phyloP scores from a whole-genome alignment of 2,329 filamentous ascomycete genomes.

The Talaromyces islandicus region DNA sequence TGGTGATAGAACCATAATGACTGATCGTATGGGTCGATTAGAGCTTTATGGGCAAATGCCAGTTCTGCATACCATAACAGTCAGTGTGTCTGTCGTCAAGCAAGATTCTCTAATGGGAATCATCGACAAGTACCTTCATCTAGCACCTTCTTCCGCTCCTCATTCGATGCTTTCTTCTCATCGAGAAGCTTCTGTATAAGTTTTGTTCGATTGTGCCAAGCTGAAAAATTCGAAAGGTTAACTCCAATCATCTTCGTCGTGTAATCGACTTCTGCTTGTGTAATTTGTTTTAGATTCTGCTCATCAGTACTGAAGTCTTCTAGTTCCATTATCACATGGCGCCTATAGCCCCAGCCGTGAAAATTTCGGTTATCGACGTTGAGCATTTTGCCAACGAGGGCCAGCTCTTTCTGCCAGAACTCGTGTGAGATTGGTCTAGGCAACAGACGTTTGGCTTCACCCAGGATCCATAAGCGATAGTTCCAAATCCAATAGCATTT shows the following conservation, averaged over 20 bases:
- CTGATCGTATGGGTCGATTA: constrained; percentile 90
- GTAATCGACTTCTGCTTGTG: constrained; percentile 78
- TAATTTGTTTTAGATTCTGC: constrained; percentile 50
- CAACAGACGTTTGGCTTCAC: constrained; percentile 62
- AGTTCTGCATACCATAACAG: constrained; percentile 54
- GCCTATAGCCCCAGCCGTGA: constrained; percentile 90
- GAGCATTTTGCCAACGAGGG: constrained; percentile 81
- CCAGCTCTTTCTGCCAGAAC: constrained; percentile 81
- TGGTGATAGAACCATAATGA: constrained; percentile 97
- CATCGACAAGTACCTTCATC: constrained; percentile 52
- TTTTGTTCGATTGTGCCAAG: constrained; percentile 87
- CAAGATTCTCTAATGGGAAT: neutral
- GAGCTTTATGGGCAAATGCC: constrained; percentile 64
- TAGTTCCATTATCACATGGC: constrained; percentile 68
- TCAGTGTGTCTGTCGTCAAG: neutral
- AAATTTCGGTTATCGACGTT: constrained; percentile 83
- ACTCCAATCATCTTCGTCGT: constrained; percentile 79
- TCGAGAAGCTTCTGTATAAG: constrained; percentile 70
- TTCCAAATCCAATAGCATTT: constrained; percentile 99
- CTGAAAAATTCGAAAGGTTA: constrained; percentile 94
- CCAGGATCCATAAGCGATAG: constrained; percentile 78
- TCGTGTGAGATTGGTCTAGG: constrained; percentile 50
- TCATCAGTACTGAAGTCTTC: constrained; percentile 48
- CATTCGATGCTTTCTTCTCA: constrained; percentile 61
- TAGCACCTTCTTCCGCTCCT: constrained; percentile 61